Evolutionary conservation across 2,329 filamentous ascomycete genomes (phyloP).

Genomic region (Aspergillus caelatus): DNA sequence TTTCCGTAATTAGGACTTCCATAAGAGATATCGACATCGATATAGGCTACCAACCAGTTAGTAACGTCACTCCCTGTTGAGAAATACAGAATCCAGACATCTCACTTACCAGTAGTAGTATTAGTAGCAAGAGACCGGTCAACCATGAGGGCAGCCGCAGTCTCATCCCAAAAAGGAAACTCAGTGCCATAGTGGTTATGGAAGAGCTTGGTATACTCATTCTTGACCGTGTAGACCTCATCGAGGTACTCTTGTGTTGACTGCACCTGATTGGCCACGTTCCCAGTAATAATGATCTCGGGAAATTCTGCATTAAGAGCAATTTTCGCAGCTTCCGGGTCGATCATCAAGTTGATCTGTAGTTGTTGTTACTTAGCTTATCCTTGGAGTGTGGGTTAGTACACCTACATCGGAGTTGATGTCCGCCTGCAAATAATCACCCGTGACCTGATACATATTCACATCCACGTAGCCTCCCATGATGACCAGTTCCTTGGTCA

Average conservation of each 20-base stretch:
- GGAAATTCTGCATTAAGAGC: conserved; percentile 52
- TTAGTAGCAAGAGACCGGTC: conserved; percentile 44
- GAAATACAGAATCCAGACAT: neutral
- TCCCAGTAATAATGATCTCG: conserved; percentile 50
- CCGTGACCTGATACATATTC: conserved; percentile 38
- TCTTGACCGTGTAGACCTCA: conserved; percentile 40
- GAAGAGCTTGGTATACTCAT: conserved; percentile 44
- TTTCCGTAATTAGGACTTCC: conserved; percentile 47
- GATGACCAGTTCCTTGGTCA: conserved; percentile 51
- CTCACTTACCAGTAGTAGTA: conserved; percentile 33
- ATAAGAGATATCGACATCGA: conserved; percentile 49
- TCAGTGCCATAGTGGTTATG: conserved; percentile 42
- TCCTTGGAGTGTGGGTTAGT: conserved; percentile 10
- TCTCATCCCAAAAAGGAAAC: conserved; percentile 53
- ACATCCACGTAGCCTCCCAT: conserved; percentile 56
- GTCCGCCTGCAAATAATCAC: conserved; percentile 29
- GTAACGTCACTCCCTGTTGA: neutral
- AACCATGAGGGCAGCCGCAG: conserved; percentile 43
- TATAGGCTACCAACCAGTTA: conserved; percentile 32
- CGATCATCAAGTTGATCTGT: conserved; percentile 54
- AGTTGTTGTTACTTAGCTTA: conserved; percentile 28
- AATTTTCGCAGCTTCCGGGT: conserved; percentile 55
- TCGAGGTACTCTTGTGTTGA: conserved; percentile 43
- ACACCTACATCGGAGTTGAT: conserved; percentile 30
- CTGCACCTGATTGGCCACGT: conserved; percentile 53